phyloP scores from a whole-genome alignment of 805 yeast genomes.

The Zygoascus flipseniorum region DNA sequence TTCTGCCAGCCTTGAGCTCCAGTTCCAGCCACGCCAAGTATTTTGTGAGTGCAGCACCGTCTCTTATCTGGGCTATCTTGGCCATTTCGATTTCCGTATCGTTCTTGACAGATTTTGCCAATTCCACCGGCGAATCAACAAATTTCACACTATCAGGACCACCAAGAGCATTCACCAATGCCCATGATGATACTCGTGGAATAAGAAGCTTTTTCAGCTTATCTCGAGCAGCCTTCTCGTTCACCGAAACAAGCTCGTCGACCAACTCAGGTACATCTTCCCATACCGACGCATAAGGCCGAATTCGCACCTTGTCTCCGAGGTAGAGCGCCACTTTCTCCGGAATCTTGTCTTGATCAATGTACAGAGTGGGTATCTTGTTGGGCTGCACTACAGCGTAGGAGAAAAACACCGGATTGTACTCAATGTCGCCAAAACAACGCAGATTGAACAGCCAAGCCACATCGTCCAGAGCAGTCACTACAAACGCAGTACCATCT shows the following conservation, averaged over 20 bases:
- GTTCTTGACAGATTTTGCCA: slow-evolving; percentile 72
- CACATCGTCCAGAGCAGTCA: slow-evolving; percentile 76
- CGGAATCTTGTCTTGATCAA: slow-evolving; percentile 39
- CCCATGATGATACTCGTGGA: slow-evolving; percentile 61
- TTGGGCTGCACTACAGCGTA: slow-evolving; percentile 42
- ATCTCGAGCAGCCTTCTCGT: slow-evolving; percentile 3
- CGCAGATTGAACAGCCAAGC: slow-evolving; percentile 88
- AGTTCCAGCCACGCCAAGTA: slow-evolving; percentile 79
- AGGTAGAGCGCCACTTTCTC: slow-evolving; percentile 35
- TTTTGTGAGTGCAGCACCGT: slow-evolving; percentile 67
- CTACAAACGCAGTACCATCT: slow-evolving; percentile 40
- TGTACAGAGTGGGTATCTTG: slow-evolving; percentile 39
- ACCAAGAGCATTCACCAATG: slow-evolving; percentile 45
- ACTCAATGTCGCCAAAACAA: slow-evolving; percentile 65
- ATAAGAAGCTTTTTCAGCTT: slow-evolving; percentile 36
- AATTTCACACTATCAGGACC: slow-evolving; percentile 33
- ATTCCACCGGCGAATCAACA: slow-evolving; percentile 52
- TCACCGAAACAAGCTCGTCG: slow-evolving; percentile 7
- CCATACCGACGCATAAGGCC: slow-evolving; percentile 53
- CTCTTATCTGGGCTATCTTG: slow-evolving; percentile 68
- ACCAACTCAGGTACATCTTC: slow-evolving; percentile 34
- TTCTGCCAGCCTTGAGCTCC: slow-evolving; percentile 34
- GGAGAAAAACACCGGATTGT: slow-evolving; percentile 79
- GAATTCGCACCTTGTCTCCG: slow-evolving; percentile 38
- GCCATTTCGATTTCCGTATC: slow-evolving; percentile 62